Conservation (phyloP, 2,329 filamentous ascomycete species). For the Aspergillus quadrilineatus region DNA sequence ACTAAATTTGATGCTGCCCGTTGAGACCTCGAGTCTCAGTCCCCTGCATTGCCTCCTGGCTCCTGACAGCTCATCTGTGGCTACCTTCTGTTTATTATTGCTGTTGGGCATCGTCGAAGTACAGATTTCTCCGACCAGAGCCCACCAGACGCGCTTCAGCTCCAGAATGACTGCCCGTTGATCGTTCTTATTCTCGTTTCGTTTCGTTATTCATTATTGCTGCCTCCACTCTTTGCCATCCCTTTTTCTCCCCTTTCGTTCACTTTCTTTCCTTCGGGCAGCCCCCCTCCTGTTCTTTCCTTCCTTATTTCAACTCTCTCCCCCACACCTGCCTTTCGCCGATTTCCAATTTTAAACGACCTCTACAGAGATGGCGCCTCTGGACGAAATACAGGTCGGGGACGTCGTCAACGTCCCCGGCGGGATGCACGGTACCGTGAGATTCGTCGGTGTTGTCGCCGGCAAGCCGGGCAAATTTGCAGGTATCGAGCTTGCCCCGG, state of each 20-base stretch:
- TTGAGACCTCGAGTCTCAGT: slow-evolving; percentile 2
- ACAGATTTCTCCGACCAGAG: slow-evolving; percentile 8
- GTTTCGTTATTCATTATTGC: slow-evolving; percentile 8
- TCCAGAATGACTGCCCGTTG: slow-evolving; percentile 19
- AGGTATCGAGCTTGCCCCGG: slow-evolving; percentile 80
- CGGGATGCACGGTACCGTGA: slow-evolving; percentile 85
- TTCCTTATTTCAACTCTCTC: slow-evolving; percentile 11
- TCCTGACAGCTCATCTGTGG: slow-evolving; percentile 2
- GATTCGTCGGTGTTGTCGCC: slow-evolving; percentile 80
- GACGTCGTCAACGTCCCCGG: slow-evolving; percentile 90
- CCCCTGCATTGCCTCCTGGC: slow-evolving; percentile 9
- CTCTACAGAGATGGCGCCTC: slow-evolving; percentile 32
- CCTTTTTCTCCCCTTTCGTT: slow-evolving; percentile 19
- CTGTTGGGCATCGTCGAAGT: slow-evolving; percentile 12
- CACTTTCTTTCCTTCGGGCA: slow-evolving; percentile 15
- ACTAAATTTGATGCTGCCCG: background rate
- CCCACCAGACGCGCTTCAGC: slow-evolving; percentile 3
- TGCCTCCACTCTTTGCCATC: slow-evolving; percentile 18
- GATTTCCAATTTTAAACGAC: background rate
- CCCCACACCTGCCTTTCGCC: slow-evolving; percentile 1
- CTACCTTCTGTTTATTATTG: slow-evolving; percentile 9
- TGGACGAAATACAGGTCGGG: slow-evolving; percentile 66
- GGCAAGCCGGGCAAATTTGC: slow-evolving; percentile 91
- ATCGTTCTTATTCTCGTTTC: slow-evolving; percentile 6
- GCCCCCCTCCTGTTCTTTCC: slow-evolving; percentile 12